Base-by-base conservation (phyloP, 306 rosid species). In the Dryas drummondii region DNA sequence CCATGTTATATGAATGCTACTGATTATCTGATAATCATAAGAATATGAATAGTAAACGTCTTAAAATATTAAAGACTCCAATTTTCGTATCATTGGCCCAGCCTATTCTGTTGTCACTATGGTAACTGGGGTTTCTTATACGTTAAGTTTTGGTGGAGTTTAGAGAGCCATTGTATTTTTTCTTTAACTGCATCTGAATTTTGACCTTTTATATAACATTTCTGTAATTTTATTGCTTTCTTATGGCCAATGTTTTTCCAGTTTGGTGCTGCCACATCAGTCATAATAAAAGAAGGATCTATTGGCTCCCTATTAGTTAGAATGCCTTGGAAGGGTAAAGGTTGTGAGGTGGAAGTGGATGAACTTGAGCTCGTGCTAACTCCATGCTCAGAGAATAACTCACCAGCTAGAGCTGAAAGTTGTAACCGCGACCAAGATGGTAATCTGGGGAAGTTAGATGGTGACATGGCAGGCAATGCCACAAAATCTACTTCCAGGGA, bases 261-360 rank as follows among this genome's bases (percentile, higher is more conserved):
- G 98, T 64, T 90, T 57, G 84, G 91, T 53, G 79, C 82, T 73
- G 85, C 82, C 46, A 79, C 92, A 65, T 84, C 90, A 0, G 10
- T 94, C 45, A 64, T 53, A 40, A 72, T 91, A 58, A 94, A 91
- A 85, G 98, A 94, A 86, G 98, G 98, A 48, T 94, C 98, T 48
- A 85, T 94, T 83, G 93, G 97, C 57, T 79, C 86, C 55, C 79
- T 94, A 37, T 76, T 87, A 76, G 83, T 91, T 80, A 81, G 84
- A 85, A 86, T 94, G 96, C 97, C 98, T 58, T 94, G 98, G 98
- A 90, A 86, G 71, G 90, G 86, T 54, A 72, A 87, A 72, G 98
- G 97, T 76, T 90, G 89, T 68, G 87, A 86, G 84, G 97, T 91
- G 66, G 97, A 94, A 83, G 90, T 94, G 81, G 87, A 90, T 70